A percentile compares a stretch with the other conserved stretches of the same genome.
Evolutionary conservation across 1,139 yeast genomes (phyloP).

Genomic region (Eremothecium gossypii): DNA sequence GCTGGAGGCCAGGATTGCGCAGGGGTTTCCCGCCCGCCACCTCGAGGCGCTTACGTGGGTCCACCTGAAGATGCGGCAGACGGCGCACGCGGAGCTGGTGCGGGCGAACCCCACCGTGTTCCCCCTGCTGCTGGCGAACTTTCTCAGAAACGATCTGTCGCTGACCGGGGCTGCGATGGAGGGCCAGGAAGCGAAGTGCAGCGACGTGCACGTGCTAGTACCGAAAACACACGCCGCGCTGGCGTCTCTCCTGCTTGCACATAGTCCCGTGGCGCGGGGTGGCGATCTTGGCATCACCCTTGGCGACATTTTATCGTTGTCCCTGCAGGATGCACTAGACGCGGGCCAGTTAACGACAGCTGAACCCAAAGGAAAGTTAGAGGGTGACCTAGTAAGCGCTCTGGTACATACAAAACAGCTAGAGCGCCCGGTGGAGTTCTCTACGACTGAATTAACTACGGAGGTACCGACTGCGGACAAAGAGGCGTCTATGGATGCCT

Average conservation of each 20-base stretch:
- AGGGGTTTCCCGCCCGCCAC: constrained; percentile 13
- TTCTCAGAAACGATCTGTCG: neutral
- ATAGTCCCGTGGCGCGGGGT: neutral
- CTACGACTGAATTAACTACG: neutral
- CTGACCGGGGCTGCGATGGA: neutral
- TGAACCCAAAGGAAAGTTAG: neutral
- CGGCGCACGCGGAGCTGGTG: neutral
- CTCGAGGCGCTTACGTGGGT: constrained; percentile 6
- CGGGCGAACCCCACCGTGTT: neutral
- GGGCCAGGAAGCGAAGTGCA: neutral
- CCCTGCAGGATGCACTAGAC: neutral
- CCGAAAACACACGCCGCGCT: neutral
- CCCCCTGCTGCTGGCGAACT: neutral
- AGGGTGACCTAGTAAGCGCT: neutral
- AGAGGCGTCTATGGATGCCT: neutral
- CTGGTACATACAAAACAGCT: neutral
- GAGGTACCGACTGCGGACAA: neutral
- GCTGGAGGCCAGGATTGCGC: constrained; percentile 8
- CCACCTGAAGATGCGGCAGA: neutral
- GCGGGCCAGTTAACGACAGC: neutral
- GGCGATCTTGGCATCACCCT: neutral
- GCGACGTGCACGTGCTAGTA: neutral
- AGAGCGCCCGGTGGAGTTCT: neutral
- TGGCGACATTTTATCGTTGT: neutral
- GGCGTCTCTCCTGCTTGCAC: neutral